Percentiles rank a stretch among this genome's conserved stretches.
phyloP scores from a whole-genome alignment of 805 yeast species.

The Candida gorgasii region DNA sequence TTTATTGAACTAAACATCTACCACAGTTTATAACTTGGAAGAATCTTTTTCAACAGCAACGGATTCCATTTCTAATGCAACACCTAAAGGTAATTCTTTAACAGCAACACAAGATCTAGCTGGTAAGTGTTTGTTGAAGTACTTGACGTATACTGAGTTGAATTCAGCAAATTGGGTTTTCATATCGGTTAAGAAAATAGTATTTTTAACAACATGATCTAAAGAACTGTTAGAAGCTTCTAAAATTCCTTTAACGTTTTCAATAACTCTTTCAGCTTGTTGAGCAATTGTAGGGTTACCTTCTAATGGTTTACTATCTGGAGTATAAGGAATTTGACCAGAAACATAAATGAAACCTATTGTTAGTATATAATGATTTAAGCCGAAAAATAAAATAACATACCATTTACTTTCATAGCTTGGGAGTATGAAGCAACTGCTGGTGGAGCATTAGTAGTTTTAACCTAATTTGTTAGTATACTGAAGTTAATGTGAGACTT shows the following conservation, averaged over 20 bases:
- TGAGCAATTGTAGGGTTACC: constrained; percentile 67
- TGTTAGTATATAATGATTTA: constrained; percentile 18
- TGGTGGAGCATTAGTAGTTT: constrained; percentile 82
- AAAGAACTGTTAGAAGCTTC: constrained; percentile 84
- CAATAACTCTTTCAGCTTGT: constrained; percentile 73
- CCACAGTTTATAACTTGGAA: constrained; percentile 28
- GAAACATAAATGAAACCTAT: constrained; percentile 82
- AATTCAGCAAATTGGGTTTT: constrained; percentile 72
- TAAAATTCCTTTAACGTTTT: constrained; percentile 69
- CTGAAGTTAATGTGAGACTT: too few relatives aligned
- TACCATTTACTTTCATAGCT: constrained; percentile 83
- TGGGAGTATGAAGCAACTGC: constrained; percentile 97
- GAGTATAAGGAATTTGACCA: constrained; percentile 92
- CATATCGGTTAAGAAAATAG: constrained; percentile 90
- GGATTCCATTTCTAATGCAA: constrained; percentile 87
- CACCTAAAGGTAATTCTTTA: constrained; percentile 84
- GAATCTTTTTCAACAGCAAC: constrained; percentile 67
- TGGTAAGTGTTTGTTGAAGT: constrained; percentile 79
- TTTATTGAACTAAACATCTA: neutral
- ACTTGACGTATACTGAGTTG: constrained; percentile 80
- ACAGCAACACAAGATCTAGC: constrained; percentile 99
- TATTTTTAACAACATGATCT: constrained; percentile 83
- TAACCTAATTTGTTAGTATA: constrained; percentile 40
- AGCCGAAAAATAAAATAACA: constrained; percentile 16
- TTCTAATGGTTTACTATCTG: constrained; percentile 75